Percentiles rank a stretch among this genome's conserved stretches.
Conservation (phyloP, 192 early-diverging fungal species). For the Haplosporangium gracile region DNA sequence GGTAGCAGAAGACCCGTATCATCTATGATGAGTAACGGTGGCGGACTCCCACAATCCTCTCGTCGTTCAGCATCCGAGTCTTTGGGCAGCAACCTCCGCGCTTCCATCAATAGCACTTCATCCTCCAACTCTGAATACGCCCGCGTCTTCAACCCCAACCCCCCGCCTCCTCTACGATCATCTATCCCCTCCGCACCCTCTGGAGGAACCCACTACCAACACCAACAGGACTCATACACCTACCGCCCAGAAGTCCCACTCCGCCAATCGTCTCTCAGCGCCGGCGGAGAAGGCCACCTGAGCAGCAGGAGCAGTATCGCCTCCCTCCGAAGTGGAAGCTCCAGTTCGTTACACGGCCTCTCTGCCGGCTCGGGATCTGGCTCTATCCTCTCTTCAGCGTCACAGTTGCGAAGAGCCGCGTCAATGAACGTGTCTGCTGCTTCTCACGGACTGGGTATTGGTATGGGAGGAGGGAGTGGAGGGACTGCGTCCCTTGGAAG, state of each 20-base stretch:
- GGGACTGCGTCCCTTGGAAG: conserved; percentile 11
- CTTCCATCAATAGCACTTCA: background rate
- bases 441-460: background rate
- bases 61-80: background rate
- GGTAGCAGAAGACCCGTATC: background rate
- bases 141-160: conserved; percentile 17
- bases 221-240: conserved; percentile 1
- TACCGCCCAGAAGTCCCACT: conserved; percentile 7
- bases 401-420: conserved; percentile 13
- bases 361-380: background rate
- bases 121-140: conserved; percentile 13
- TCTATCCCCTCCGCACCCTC: background rate
- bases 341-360: background rate
- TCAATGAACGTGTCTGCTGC: conserved; percentile 7
- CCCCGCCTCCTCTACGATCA: conserved; percentile 4
- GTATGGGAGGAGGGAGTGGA: conserved; percentile 7
- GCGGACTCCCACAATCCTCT: background rate
- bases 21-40: background rate
- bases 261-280: conserved; percentile 5
- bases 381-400: background rate
- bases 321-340: background rate
- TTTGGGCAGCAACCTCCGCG: background rate
- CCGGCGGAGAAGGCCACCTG: background rate
- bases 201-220: background rate
- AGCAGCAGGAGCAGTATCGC: conserved; percentile 5